Base-by-base conservation (phyloP, 768 basidiomycete genomes). In the Suillus sp. region DNA sequence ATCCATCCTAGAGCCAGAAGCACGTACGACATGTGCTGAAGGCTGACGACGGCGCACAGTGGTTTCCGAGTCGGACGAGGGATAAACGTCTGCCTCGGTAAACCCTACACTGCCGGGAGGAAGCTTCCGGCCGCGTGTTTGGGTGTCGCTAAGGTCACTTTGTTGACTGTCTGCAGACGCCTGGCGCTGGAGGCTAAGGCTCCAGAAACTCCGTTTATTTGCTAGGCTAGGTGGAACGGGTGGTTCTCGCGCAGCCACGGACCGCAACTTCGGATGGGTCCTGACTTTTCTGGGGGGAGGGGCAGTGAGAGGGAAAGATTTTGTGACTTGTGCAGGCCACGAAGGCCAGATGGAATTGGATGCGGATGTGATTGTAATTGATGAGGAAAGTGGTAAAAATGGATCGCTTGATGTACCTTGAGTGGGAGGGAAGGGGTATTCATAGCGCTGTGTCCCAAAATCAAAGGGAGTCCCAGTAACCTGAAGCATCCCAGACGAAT, bases 401-500 rank as follows among this genome's bases (percentile, higher is more conserved):
- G 67, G 61, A 64, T 75, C 74, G 6, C 68, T 71, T 10, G 74
- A 70, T 0, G 75, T 68, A 62, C 66, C 68, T 68, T 75, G 75
- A 50, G 71, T 62, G 14, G 67, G 59, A 61, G 74, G 74, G 54
- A 75, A 75, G 0, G 74, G 74, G 51, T 75, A 75, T 58, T 75
- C 74, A 67, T 74, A 75, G 32, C 72, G 74, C 22, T 64, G 74
- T 25, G 74, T 65, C 45, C 74, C 75, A 48, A 74, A 68, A 69
- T 76, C 74, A 60, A 75, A 75, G 10, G 74, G 74, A 0, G 74
- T 75, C 55, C 74, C 67, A 64, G 76, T 71, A 61, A 75, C 76
- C 74, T 75, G 59, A 45, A 37, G 47, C 47, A 55, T 43, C 32
- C 42, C 42, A 48, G 40, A 47, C 35, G 42, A 57, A 62, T 32